phyloP scores from a whole-genome alignment of 306 rosid genomes.

The Astragalus glycyphyllos region DNA sequence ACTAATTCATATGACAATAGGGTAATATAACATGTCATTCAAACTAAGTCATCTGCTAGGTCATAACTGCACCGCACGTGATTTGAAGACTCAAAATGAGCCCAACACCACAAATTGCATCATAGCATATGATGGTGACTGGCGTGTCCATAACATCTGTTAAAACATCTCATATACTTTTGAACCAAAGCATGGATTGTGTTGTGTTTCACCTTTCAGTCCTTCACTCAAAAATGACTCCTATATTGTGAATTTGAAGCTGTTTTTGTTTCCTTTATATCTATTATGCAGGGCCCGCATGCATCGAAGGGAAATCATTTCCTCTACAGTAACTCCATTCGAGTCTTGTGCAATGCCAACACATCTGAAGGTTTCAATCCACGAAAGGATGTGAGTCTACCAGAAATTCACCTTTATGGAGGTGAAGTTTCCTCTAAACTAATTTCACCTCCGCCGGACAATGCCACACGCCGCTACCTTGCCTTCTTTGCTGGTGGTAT shows the following conservation, averaged over 20 bases:
- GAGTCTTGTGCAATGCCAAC: constrained; percentile 91
- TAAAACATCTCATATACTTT: not conserved
- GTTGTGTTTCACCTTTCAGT: not conserved
- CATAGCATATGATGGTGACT: too few species aligned
- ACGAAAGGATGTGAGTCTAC: constrained; percentile 73
- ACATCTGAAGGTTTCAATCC: constrained; percentile 90
- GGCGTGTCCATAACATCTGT: too few species aligned
- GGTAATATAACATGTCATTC: too few species aligned
- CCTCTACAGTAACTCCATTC: constrained; percentile 74
- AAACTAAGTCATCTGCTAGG: too few species aligned
- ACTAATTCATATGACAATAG: too few species aligned
- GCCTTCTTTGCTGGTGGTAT: constrained; percentile 89
- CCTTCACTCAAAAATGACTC: not conserved
- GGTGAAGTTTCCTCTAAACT: constrained; percentile 66
- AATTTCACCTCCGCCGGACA: constrained; percentile 49
- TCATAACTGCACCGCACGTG: too few species aligned
- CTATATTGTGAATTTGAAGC: not conserved
- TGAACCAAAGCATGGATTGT: not conserved
- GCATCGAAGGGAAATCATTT: constrained; percentile 67
- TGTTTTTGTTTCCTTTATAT: not conserved
- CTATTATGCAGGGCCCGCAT: constrained; percentile 62
- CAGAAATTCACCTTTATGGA: constrained; percentile 75
- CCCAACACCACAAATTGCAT: too few species aligned
- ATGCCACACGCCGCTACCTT: constrained; percentile 51
- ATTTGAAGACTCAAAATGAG: too few species aligned